A percentile compares a stretch with the other conserved stretches of the same genome.
These are phyloP conservation scores for Rubroshorea leprosula DNA, from an alignment of 345 rosid genomes.

Conservation along the genomic window DNA sequence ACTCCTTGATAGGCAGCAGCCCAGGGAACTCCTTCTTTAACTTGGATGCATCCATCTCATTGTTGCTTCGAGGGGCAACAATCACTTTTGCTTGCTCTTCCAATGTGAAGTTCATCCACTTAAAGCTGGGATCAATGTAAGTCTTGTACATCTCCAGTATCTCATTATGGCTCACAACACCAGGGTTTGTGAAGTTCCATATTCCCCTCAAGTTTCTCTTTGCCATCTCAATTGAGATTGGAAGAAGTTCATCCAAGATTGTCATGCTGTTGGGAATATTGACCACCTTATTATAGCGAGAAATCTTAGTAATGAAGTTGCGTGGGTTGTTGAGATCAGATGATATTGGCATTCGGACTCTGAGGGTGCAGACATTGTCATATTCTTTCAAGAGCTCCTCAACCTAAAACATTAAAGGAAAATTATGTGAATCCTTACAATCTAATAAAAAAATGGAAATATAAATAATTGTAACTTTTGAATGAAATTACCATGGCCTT, in stretches of 20 bases:
- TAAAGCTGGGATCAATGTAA: conserved; percentile 59
- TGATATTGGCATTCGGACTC: conserved; percentile 94
- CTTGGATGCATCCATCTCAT: conserved; percentile 80
- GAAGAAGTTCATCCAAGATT: conserved; percentile 73
- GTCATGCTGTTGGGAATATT: conserved; percentile 97
- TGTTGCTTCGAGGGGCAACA: conserved; percentile 85
- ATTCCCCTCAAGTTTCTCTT: conserved; percentile 75
- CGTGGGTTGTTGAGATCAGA: conserved; percentile 85
- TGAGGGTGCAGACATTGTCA: conserved; percentile 83
- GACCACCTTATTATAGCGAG: conserved; percentile 85
- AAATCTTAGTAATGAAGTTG: conserved; percentile 86
- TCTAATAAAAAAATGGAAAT: background rate
- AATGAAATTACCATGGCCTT: conserved; percentile 60
- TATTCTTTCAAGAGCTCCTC: conserved; percentile 84
- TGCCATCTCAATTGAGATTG: conserved; percentile 87
- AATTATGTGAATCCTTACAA: background rate
- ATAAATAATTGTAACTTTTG: background rate
- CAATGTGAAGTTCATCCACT: conserved; percentile 66
- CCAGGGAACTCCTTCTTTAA: conserved; percentile 85
- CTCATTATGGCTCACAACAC: conserved; percentile 86
- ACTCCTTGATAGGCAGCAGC: conserved; percentile 72
- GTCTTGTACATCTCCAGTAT: conserved; percentile 91
- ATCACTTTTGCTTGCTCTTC: conserved; percentile 95
- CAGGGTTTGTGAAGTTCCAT: conserved; percentile 96
- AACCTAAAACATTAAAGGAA: conserved; percentile 34